Base-by-base conservation (phyloP, 202 grass and related monocot genomes). In the Carex sylvatica region DNA sequence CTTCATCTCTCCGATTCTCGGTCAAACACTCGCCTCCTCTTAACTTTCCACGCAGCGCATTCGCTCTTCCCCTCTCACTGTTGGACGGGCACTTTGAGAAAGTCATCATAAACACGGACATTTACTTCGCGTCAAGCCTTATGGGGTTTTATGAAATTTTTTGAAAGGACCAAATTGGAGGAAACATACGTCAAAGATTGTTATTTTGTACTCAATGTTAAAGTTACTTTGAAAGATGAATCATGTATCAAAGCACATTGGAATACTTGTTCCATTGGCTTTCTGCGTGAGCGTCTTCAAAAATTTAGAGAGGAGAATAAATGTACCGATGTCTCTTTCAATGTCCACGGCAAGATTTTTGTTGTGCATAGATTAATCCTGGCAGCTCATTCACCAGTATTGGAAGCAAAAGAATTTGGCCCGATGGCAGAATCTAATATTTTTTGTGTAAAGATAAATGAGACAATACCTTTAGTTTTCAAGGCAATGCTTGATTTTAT, bases 401-500 rank as follows among this genome's bases (percentile, higher is more conserved):
- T 47, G 46, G 42, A 72, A 40, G 68, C 68, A 16, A 35, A 72
- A 38, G 1, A 47, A n/a, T 72, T 72, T 19, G 68, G 68, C 19
- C 46, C 31, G 5, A 72, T 72, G 28, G 23, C 23, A n/a, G 68
- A 72, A 42, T 38, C 68, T 19, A 33, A 33, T n/a, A 3, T 38
- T 35, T 9, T 47, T 9, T 40, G 14, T 19, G 22, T 72, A 72
- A 40, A 4, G 8, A 72, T 72, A 40, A 14, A 46, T n/a, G 68
- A 72, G 13, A 72, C 20, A 0, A 14, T 40, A 7, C 68, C 68
- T 40, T 14, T 16, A n/a, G 35, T 72, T 72, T 72, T 72, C 33
- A 40, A 72, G 33, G 33, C 68, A 18, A 36, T 72, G 68, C 68
- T 72, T 72, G 18, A 72, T 42, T 72, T 72, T 42, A 44, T 72